Conservation (phyloP, 1,284 basidiomycete genomes). For the Rhodofomes roseus region DNA sequence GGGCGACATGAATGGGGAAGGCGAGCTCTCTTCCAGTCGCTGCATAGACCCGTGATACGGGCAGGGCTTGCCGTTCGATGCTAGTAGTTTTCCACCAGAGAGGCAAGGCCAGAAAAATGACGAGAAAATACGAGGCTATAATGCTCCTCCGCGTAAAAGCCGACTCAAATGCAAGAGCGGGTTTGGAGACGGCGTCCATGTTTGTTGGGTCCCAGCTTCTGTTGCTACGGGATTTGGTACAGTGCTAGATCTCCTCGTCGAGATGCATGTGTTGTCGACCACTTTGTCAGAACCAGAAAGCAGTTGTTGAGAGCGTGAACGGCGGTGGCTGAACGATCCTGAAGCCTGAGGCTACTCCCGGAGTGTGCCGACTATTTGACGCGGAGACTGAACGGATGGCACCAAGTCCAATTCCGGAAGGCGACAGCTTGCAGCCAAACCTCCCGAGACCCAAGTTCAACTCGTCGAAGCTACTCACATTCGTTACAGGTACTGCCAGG, state of each 20-base stretch:
- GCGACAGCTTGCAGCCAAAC: conserved; percentile 2
- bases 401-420: conserved; percentile 11
- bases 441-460: neutral
- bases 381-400: conserved; percentile 11
- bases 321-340: no score
- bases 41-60: conserved; percentile 56
- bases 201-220: neutral
- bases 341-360: neutral
- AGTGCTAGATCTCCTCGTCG: neutral
- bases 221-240: neutral
- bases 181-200: neutral
- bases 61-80: conserved; percentile 76
- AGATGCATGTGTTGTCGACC: neutral
- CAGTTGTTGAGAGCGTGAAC: no score
- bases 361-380: neutral
- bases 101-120: conserved; percentile 72
- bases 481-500: neutral
- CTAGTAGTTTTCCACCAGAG: conserved; percentile 90
- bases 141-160: conserved; percentile 48
- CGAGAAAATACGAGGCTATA: conserved; percentile 70
- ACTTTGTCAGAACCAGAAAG: no score
- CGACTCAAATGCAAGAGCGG: conserved; percentile 46
- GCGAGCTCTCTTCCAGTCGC: conserved; percentile 42
- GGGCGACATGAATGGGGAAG: conserved; percentile 50
- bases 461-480: conserved; percentile 2